Percentiles rank a stretch among this genome's conserved stretches.
Conservation (phyloP, 2,329 filamentous ascomycete genomes). For the Ophiostoma ulmi region DNA sequence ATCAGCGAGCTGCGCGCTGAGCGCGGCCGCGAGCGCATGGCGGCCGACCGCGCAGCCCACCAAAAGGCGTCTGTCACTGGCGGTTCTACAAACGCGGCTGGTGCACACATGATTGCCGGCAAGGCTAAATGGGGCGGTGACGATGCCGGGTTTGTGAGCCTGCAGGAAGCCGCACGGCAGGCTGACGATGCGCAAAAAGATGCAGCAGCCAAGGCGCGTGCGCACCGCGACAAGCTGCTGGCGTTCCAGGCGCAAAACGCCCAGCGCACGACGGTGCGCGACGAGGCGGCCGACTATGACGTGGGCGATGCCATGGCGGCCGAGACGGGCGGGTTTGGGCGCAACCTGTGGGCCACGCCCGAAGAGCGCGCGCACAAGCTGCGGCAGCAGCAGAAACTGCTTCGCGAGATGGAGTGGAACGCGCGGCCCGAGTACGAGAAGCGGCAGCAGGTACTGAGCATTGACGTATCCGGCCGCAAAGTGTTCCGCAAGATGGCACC, state of each 20-base stretch:
- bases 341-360: conserved; percentile 67
- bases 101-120: conserved; percentile 26
- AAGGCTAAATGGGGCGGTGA: conserved; percentile 29
- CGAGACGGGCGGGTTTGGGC: background rate
- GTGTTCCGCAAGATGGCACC: conserved; percentile 68
- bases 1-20: conserved; percentile 78
- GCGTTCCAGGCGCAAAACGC: conserved; percentile 83
- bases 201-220: conserved; percentile 63
- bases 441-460: conserved; percentile 74
- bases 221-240: conserved; percentile 75
- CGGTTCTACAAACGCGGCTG: conserved; percentile 28
- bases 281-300: conserved; percentile 69
- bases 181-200: conserved; percentile 31
- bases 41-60: conserved; percentile 67
- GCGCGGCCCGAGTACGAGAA: conserved; percentile 84
- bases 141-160: conserved; percentile 48
- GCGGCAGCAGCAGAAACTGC: conserved; percentile 76
- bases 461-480: conserved; percentile 73
- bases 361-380: conserved; percentile 77
- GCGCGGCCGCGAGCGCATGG: conserved; percentile 80
- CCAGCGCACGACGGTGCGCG: conserved; percentile 73
- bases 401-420: conserved; percentile 83
- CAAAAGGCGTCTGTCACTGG: conserved; percentile 46
- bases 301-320: conserved; percentile 37
- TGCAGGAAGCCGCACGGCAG: conserved; percentile 68